phyloP scores from a whole-genome alignment of 352 stramenopile species.

The Plasmopara halstedii region DNA sequence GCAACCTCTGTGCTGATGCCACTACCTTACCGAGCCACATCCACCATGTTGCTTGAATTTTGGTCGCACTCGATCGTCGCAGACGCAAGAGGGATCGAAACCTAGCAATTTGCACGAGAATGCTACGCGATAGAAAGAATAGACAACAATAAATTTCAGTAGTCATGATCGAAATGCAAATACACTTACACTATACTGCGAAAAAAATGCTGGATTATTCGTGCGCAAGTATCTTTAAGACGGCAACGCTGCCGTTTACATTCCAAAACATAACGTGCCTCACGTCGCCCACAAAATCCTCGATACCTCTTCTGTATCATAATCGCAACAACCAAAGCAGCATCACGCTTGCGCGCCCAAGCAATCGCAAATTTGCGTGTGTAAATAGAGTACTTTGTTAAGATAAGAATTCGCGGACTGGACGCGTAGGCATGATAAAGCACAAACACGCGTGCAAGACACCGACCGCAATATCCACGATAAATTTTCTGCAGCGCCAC shows the following conservation, averaged over 20 bases:
- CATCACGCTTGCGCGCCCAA: slow-evolving; percentile 60
- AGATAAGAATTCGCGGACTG: slow-evolving; percentile 41
- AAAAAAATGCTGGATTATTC: slow-evolving; percentile 67
- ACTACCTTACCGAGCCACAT: slow-evolving; percentile 67
- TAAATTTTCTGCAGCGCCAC: slow-evolving; percentile 45
- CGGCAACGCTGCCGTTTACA: slow-evolving; percentile 26
- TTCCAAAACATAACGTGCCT: slow-evolving; percentile 21
- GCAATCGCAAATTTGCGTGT: slow-evolving; percentile 34
- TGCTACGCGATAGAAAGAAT: slow-evolving; percentile 21
- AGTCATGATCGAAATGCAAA: neutral
- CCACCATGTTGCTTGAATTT: slow-evolving; percentile 66
- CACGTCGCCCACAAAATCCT: slow-evolving; percentile 43
- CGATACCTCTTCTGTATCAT: slow-evolving; percentile 35
- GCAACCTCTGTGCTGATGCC: slow-evolving; percentile 31
- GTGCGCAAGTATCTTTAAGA: slow-evolving; percentile 29
- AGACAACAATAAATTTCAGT: slow-evolving; percentile 1
- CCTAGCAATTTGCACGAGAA: slow-evolving; percentile 38
- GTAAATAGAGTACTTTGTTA: slow-evolving; percentile 44
- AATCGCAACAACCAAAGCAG: slow-evolving; percentile 28
- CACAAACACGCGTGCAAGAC: slow-evolving; percentile 24
- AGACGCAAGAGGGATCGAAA: slow-evolving; percentile 33
- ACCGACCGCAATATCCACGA: slow-evolving; percentile 40
- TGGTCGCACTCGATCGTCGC: slow-evolving; percentile 29
- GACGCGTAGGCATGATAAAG: slow-evolving; percentile 32
- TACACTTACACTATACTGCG: slow-evolving; percentile 58